Percentiles rank a stretch among this genome's conserved stretches.
These are phyloP conservation scores for Spergularia azorica DNA, from an alignment of 179 eudicot species.

Conservation along the genomic window DNA sequence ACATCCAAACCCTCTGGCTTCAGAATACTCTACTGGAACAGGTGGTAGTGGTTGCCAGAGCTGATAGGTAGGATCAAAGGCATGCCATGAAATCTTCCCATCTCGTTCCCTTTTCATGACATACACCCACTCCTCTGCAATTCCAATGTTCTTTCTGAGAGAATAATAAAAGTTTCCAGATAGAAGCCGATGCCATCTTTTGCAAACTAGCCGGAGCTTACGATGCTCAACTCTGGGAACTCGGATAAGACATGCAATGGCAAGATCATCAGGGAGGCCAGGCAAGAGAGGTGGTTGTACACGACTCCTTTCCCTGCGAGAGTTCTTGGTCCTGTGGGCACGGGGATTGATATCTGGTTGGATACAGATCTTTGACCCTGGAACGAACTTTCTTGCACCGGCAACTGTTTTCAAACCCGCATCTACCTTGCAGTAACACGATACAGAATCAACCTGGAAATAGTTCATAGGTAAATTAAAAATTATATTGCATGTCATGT, in stretches of 20 bases:
- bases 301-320: constrained; percentile 74
- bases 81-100: constrained; percentile 92
- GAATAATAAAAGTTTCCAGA: constrained; percentile 86
- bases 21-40: constrained; percentile 79
- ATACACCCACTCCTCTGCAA: constrained; percentile 97
- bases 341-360: constrained; percentile 91
- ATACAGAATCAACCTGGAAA: constrained; percentile 89
- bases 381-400: constrained; percentile 92
- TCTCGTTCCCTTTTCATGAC: constrained; percentile 94
- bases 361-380: constrained; percentile 88
- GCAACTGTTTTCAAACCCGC: constrained; percentile 88
- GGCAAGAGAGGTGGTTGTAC: constrained; percentile 84
- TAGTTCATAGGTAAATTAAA: constrained; percentile 2
- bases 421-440: constrained; percentile 96
- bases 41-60: constrained; percentile 97
- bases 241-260: constrained; percentile 89
- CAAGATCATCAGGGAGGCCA: constrained; percentile 96
- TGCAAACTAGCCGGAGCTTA: constrained; percentile 90
- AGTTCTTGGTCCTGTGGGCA: constrained; percentile 71
- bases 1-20: constrained; percentile 89
- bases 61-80: constrained; percentile 88
- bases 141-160: constrained; percentile 72
- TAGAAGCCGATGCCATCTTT: constrained; percentile 78
- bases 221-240: constrained; percentile 92
- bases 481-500: neutral